These are phyloP conservation scores for Vitis hybrid DNA, from an alignment of 177 flowering plant genomes.

Conservation along the genomic window DNA sequence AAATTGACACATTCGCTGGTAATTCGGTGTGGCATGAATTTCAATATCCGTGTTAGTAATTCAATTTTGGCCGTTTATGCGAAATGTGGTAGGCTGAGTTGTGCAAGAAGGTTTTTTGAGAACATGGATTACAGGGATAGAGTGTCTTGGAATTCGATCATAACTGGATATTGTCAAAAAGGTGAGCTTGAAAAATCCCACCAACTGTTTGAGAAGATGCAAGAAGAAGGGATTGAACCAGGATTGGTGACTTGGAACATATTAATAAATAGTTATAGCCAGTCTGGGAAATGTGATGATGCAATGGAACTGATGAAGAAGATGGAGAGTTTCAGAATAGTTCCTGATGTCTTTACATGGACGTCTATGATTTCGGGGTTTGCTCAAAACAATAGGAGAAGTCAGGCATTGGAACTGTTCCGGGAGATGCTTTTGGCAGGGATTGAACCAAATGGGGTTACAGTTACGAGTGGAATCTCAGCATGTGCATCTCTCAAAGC, in stretches of 20 bases:
- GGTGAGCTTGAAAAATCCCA: slow-evolving; percentile 53
- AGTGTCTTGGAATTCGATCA: slow-evolving; percentile 77
- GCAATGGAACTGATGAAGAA: slow-evolving; percentile 68
- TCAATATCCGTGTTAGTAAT: slow-evolving; percentile 45
- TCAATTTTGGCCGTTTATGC: slow-evolving; percentile 71
- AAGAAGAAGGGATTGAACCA: slow-evolving; percentile 54
- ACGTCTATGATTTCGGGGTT: slow-evolving; percentile 78
- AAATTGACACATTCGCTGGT: slow-evolving; percentile 52
- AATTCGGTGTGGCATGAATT: slow-evolving; percentile 40
- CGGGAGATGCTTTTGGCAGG: slow-evolving; percentile 63
- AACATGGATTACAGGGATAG: slow-evolving; percentile 59
- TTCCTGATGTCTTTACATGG: slow-evolving; percentile 85
- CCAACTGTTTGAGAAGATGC: slow-evolving; percentile 57
- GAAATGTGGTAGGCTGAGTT: slow-evolving; percentile 55
- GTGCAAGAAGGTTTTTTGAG: slow-evolving; percentile 50
- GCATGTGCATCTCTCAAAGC: slow-evolving; percentile 62
- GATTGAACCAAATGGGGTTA: slow-evolving; percentile 70
- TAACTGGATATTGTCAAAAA: slow-evolving; percentile 53
- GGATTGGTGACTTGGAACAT: slow-evolving; percentile 76
- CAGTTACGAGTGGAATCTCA: slow-evolving; percentile 68
- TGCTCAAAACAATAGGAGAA: slow-evolving; percentile 49
- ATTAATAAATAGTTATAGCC: slow-evolving; percentile 62
- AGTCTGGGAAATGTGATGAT: slow-evolving; percentile 55
- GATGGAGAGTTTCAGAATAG: slow-evolving; percentile 54
- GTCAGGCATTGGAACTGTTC: slow-evolving; percentile 61